These are phyloP conservation scores for Tricholoma sp. DNA, from an alignment of 768 basidiomycete genomes.

Conservation along the genomic window DNA sequence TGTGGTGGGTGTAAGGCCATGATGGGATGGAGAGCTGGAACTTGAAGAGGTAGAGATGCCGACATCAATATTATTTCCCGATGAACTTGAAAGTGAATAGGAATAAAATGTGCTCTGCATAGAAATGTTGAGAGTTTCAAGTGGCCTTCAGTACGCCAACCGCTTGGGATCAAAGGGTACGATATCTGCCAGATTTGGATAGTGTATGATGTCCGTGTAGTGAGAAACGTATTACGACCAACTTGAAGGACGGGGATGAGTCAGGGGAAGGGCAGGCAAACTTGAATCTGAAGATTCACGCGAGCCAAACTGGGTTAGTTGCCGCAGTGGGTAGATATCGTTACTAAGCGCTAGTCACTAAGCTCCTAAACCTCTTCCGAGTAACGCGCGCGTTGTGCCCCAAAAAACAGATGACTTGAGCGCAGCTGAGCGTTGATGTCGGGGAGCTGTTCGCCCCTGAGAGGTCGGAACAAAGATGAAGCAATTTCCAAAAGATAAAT, in stretches of 20 bases:
- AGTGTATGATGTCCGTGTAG: no score
- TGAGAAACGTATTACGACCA: not conserved
- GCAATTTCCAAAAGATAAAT: no score
- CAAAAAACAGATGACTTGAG: no score
- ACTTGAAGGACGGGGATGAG: not conserved
- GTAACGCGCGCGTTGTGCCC: no score
- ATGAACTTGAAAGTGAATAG: slow-evolving; percentile 8
- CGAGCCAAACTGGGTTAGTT: not conserved
- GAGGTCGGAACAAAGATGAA: no score
- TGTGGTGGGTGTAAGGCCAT: slow-evolving; percentile 5
- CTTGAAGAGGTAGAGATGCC: not conserved
- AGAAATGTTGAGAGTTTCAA: not conserved
- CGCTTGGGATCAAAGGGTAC: not conserved
- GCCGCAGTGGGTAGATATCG: not conserved
- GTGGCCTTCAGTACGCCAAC: not conserved
- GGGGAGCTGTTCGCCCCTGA: no score
- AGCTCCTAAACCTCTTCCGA: not conserved
- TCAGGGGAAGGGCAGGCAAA: no score
- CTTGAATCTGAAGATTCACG: not conserved
- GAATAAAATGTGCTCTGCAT: not conserved
- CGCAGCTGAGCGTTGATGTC: no score
- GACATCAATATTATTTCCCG: slow-evolving; percentile 2
- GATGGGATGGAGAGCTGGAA: not conserved
- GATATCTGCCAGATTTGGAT: not conserved
- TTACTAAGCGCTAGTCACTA: no score